phyloP scores from a whole-genome alignment of 495 filamentous ascomycete species.

The Penicillium bialowiezense region DNA sequence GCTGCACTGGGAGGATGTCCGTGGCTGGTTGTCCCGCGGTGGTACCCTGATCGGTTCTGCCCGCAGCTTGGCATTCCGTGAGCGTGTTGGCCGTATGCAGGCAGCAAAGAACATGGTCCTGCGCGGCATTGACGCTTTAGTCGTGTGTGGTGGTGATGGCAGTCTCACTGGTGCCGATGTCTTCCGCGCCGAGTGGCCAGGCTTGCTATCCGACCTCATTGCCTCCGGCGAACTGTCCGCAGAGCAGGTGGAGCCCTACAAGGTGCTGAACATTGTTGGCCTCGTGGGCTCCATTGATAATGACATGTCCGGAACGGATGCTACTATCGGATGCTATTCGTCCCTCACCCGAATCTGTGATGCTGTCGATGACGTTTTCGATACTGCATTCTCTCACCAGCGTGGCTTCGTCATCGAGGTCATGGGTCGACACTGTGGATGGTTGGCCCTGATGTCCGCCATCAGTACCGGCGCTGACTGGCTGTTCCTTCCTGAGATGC shows the following conservation, averaged over 20 bases:
- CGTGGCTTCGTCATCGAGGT: conserved; percentile 97
- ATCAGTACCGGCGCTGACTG: conserved; percentile 96
- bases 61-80: conserved; percentile 82
- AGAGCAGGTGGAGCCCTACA: conserved; percentile 68
- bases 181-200: conserved; percentile 89
- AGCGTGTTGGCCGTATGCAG: conserved; percentile 74
- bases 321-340: conserved; percentile 96
- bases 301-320: conserved; percentile 94
- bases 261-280: conserved; percentile 90
- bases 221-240: conserved; percentile 60
- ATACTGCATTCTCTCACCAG: conserved; percentile 95
- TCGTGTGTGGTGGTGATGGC: conserved; percentile 97
- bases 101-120: conserved; percentile 92
- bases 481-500: conserved; percentile 95
- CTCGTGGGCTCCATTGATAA: conserved; percentile 98
- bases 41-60: conserved; percentile 97
- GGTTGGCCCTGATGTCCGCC: conserved; percentile 95
- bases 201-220: conserved; percentile 79
- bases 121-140: conserved; percentile 90
- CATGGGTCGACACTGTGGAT: conserved; percentile 99
- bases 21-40: conserved; percentile 90
- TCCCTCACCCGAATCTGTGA: conserved; percentile 90
- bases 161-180: conserved; percentile 94
- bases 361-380: conserved; percentile 93
- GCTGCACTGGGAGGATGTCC: conserved; percentile 91